A percentile compares a stretch with the other conserved stretches of the same genome.
These are phyloP conservation scores for Tubosaeta sp. DNA, from an alignment of 768 basidiomycete species.

Conservation along the genomic window DNA sequence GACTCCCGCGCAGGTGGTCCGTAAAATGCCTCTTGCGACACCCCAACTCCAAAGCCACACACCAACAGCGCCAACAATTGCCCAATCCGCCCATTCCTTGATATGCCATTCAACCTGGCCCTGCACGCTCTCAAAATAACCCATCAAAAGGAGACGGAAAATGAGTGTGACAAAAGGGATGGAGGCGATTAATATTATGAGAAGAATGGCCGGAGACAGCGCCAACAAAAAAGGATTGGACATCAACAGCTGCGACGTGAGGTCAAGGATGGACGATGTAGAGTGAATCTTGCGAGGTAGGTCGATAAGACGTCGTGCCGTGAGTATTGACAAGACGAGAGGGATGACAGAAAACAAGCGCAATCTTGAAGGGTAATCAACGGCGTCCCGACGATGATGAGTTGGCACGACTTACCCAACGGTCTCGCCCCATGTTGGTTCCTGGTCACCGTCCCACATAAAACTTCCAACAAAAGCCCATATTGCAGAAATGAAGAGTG, in stretches of 20 bases:
- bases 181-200: slow-evolving; percentile 60
- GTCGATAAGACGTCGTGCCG: slow-evolving; percentile 65
- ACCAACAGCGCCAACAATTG: slow-evolving; percentile 48
- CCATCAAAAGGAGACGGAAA: slow-evolving; percentile 72
- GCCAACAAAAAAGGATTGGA: slow-evolving; percentile 71
- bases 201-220: slow-evolving; percentile 69
- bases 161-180: slow-evolving; percentile 78
- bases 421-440: slow-evolving; percentile 79
- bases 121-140: slow-evolving; percentile 45
- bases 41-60: slow-evolving; percentile 75
- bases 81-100: slow-evolving; percentile 69
- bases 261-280: slow-evolving; percentile 51
- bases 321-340: slow-evolving; percentile 61
- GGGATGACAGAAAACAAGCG: slow-evolving; percentile 77
- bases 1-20: slow-evolving; percentile 75
- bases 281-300: slow-evolving; percentile 67
- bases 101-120: slow-evolving; percentile 50
- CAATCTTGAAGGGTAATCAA: slow-evolving; percentile 13
- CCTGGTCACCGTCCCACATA: slow-evolving; percentile 47
- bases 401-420: slow-evolving; percentile 52
- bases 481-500: slow-evolving; percentile 67
- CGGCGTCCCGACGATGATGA: background rate
- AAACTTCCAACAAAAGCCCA: slow-evolving; percentile 85
- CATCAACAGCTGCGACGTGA: slow-evolving; percentile 68
- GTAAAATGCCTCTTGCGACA: slow-evolving; percentile 72